Base-by-base conservation (phyloP, 83 land plant genomes). In the Diphasiastrum complanatum region DNA sequence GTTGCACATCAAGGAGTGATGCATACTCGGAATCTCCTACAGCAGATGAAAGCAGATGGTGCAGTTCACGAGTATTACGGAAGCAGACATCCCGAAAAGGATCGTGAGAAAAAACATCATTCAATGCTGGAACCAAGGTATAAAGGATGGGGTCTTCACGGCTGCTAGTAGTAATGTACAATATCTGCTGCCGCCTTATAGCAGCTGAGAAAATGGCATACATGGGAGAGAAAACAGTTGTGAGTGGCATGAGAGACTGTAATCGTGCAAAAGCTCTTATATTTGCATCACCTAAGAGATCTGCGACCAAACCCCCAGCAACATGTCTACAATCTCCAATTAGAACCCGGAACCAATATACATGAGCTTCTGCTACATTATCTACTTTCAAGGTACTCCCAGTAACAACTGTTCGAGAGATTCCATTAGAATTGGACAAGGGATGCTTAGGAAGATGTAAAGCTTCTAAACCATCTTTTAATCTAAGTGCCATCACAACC, bases 71-170 rank as follows among this genome's bases (percentile, higher is more conserved):
- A 41, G 91, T 81, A 56, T 92, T 87, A 36, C 84, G 75, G 48
- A 92, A 65, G 58, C 84, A 83, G 1, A 78, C 74, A 50, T 92
- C 96, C 12, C 96, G 84, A 55, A 92, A 88, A 34, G 98, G 98
- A 45, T 73, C 73, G 47, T 88, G 96, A 27, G 55, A 77, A 19
- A 88, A 69, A 26, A 78, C 76, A 66, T 88, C 98, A 41, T 45
- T 60, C 12, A 88, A 68, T 2, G 95, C 90, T 20, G 51, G 23
- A 40, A 61, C 45, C 27, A 86, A 45, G 28, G 77, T 69, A 1
- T 73, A 78, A 41, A 81, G 34, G 18, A 83, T 81, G 38, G 52
- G 30, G 33, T 91, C 97, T 47, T 87, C 97, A 46, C 90, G 81
- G 27, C 10, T 38, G 43, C 60, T 70, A 51, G 46, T 43, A 66